Conservation (phyloP, 305 asterid genomes). For the Lippia alba region DNA sequence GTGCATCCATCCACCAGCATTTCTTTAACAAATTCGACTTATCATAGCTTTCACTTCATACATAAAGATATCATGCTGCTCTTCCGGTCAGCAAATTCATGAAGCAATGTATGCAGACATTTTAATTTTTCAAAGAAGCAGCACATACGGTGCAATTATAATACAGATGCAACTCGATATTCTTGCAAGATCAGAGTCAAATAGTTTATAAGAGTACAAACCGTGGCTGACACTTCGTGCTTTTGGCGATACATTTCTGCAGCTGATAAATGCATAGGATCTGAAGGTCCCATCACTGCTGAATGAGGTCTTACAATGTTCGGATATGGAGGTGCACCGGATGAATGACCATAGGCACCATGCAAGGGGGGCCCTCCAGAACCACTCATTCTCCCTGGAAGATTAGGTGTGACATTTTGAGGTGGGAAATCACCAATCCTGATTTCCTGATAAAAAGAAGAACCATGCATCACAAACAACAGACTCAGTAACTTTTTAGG, state of each 20-base stretch:
- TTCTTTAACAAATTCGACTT: background rate
- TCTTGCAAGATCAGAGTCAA: constrained; percentile 1
- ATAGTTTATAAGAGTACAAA: constrained; percentile 43
- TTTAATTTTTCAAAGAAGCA: background rate
- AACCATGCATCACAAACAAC: constrained; percentile 27
- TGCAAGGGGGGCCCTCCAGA: constrained; percentile 67
- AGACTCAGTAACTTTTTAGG: constrained; percentile 19
- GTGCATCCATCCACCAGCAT: constrained; percentile 7
- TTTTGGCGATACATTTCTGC: constrained; percentile 81
- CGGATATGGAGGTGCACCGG: constrained; percentile 66
- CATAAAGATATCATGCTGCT: background rate
- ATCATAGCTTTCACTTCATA: constrained; percentile 8
- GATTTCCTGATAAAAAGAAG: constrained; percentile 59
- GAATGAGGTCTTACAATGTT: constrained; percentile 68
- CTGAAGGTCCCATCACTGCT: constrained; percentile 69
- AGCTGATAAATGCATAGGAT: constrained; percentile 66
- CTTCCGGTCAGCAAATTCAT: constrained; percentile 2
- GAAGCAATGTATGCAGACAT: constrained; percentile 22
- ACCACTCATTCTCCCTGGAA: constrained; percentile 59
- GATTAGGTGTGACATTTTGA: constrained; percentile 58
- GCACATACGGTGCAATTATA: constrained; percentile 7
- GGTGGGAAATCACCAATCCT: constrained; percentile 65
- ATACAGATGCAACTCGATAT: constrained; percentile 12
- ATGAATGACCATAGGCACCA: constrained; percentile 59
- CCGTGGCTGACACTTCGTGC: constrained; percentile 97